Conservation (phyloP, 164 flowering plant species). For the Sextonia rubra region DNA sequence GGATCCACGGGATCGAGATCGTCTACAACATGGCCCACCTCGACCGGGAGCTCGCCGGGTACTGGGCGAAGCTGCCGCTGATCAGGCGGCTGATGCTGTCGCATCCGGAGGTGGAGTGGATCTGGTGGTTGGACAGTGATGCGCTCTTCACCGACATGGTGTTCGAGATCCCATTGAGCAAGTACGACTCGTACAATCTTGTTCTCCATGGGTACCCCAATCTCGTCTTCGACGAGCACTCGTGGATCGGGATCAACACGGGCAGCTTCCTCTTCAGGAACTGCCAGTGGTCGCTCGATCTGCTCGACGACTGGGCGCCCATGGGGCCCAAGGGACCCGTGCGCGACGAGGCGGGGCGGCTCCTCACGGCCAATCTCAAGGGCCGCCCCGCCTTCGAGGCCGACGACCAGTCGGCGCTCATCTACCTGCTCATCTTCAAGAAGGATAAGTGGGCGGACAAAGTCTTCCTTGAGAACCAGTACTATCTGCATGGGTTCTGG, state of each 20-base stretch:
- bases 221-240: constrained; percentile 68
- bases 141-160: constrained; percentile 93
- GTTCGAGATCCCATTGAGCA: constrained; percentile 67
- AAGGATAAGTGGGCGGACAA: constrained; percentile 72
- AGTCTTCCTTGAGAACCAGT: constrained; percentile 75
- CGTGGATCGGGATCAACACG: constrained; percentile 86
- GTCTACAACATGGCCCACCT: constrained; percentile 81
- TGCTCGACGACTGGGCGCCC: constrained; percentile 88
- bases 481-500: constrained; percentile 87
- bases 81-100: constrained; percentile 69
- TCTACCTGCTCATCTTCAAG: constrained; percentile 66
- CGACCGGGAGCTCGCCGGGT: constrained; percentile 80
- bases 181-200: constrained; percentile 57
- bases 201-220: constrained; percentile 89
- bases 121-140: constrained; percentile 99
- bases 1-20: constrained; percentile 86
- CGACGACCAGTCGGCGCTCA: constrained; percentile 92
- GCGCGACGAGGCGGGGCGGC: constrained; percentile 80
- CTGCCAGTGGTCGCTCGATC: constrained; percentile 93
- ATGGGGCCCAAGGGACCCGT: constrained; percentile 90
- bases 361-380: constrained; percentile 67
- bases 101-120: constrained; percentile 92
- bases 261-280: constrained; percentile 84
- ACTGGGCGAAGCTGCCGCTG: constrained; percentile 90
- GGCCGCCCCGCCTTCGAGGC: constrained; percentile 92